phyloP scores from a whole-genome alignment of 495 filamentous ascomycete genomes.

The Penicillium mononematosum region DNA sequence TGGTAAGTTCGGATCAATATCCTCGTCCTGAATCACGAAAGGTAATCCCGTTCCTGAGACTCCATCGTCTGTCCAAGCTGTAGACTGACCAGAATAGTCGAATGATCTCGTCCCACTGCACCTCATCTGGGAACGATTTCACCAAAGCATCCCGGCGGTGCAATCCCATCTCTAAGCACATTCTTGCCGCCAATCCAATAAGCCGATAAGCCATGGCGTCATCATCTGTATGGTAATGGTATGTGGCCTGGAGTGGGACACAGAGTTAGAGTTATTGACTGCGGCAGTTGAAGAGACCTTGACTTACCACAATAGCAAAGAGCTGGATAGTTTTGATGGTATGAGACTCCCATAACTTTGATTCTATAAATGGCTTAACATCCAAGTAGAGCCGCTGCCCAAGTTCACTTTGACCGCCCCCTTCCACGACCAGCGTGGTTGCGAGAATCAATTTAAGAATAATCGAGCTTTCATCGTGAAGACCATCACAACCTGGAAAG shows the following conservation, averaged over 20 bases:
- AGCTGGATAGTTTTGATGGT: constrained; percentile 71
- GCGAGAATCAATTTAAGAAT: constrained; percentile 79
- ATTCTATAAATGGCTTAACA: constrained; percentile 66
- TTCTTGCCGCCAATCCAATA: constrained; percentile 70
- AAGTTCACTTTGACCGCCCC: constrained; percentile 70
- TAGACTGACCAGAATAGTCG: constrained; percentile 81
- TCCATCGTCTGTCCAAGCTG: constrained; percentile 77
- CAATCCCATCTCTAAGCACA: constrained; percentile 78
- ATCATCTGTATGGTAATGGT: constrained; percentile 79
- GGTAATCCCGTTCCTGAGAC: constrained; percentile 77
- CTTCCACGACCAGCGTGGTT: constrained; percentile 69
- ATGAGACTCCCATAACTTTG: constrained; percentile 63
- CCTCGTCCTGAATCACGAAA: constrained; percentile 77
- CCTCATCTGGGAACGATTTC: constrained; percentile 60
- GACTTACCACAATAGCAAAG: constrained; percentile 64
- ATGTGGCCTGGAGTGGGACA: constrained; percentile 60
- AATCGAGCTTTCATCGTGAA: constrained; percentile 67
- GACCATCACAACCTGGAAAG: constrained; percentile 56
- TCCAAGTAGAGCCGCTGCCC: constrained; percentile 68
- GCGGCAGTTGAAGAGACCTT: background rate
- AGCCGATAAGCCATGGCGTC: constrained; percentile 78
- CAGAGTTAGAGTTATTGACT: constrained; percentile 7
- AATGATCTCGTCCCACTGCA: constrained; percentile 58
- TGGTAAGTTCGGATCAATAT: constrained; percentile 75
- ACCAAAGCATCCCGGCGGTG: constrained; percentile 71